These are phyloP conservation scores for Chaetoceros muelleri DNA, from an alignment of 108 stramenopile genomes.

Conservation along the genomic window DNA sequence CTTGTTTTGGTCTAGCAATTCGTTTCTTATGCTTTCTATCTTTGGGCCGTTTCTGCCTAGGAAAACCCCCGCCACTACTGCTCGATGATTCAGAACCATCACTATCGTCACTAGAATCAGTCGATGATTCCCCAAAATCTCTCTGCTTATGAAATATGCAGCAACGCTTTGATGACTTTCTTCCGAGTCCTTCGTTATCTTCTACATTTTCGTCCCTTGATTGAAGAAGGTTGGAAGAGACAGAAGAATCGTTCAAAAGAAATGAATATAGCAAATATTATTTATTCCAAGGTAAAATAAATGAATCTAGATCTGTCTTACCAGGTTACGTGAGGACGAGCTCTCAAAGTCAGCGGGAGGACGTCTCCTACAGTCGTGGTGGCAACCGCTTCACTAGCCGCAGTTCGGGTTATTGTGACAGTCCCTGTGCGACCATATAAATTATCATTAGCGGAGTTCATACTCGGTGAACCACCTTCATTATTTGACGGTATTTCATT, in stretches of 20 bases:
- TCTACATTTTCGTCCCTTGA: slow-evolving; percentile 69
- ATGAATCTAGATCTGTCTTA: not conserved
- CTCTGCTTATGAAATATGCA: slow-evolving; percentile 94
- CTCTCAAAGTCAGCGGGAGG: slow-evolving; percentile 4
- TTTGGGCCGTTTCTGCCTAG: slow-evolving; percentile 20
- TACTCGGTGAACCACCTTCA: no score
- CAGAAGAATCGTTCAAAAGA: not conserved
- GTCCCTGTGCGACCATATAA: no score
- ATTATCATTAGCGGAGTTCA: no score
- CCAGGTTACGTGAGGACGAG: slow-evolving; percentile 5
- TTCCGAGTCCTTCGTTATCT: slow-evolving; percentile 88
- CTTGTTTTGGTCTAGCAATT: slow-evolving; percentile 24
- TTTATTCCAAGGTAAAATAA: not conserved
- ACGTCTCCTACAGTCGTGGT: slow-evolving; percentile 1
- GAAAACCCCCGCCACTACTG: slow-evolving; percentile 20
- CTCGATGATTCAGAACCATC: slow-evolving; percentile 18
- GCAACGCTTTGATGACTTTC: slow-evolving; percentile 88
- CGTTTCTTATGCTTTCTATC: slow-evolving; percentile 30
- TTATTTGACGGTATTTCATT: no score
- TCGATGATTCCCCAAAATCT: slow-evolving; percentile 82
- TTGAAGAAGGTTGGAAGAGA: not conserved
- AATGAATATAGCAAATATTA: not conserved
- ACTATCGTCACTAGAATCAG: slow-evolving; percentile 58
- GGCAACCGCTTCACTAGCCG: not conserved
- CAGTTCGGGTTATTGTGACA: not conserved